Percentiles rank a stretch among this genome's conserved stretches.
Evolutionary conservation across 768 basidiomycete species (phyloP).

Genomic region (Leccinum sublutescens): DNA sequence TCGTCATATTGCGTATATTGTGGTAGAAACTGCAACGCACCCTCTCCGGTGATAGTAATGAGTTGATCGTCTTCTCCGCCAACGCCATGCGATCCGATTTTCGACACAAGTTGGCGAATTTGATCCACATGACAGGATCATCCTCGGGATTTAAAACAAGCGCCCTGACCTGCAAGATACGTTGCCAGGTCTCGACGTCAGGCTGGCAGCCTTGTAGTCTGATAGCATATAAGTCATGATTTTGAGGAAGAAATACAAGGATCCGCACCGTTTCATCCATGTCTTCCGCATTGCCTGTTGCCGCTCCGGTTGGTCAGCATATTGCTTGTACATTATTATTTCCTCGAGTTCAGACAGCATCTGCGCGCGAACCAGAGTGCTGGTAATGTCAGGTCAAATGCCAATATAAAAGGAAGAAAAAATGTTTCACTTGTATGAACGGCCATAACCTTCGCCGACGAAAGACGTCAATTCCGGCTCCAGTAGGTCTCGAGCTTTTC

Average conservation of each 20-base stretch:
- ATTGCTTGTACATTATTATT: slow-evolving; percentile 94
- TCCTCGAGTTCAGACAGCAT: slow-evolving; percentile 98
- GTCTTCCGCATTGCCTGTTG: slow-evolving; percentile 88
- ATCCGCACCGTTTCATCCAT: slow-evolving; percentile 88
- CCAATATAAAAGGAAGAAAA: neutral
- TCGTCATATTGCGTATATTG: slow-evolving; percentile 1
- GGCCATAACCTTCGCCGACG: slow-evolving; percentile 94
- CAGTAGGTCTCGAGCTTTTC: slow-evolving; percentile 87
- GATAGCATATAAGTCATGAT: slow-evolving; percentile 2
- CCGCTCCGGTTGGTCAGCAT: slow-evolving; percentile 91
- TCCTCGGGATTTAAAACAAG: slow-evolving; percentile 91
- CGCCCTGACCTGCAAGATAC: slow-evolving; percentile 93
- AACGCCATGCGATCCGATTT: slow-evolving; percentile 93
- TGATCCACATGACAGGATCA: slow-evolving; percentile 98
- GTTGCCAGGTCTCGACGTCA: slow-evolving; percentile 99
- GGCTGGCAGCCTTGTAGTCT: slow-evolving; percentile 95
- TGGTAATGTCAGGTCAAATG: slow-evolving; percentile 33
- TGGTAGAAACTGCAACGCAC: slow-evolving; percentile 34
- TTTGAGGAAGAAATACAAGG: neutral
- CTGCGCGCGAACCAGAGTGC: slow-evolving; percentile 95
- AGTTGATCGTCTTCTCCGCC: slow-evolving; percentile 96
- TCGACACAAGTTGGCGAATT: slow-evolving; percentile 96
- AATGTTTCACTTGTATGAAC: slow-evolving; percentile 85
- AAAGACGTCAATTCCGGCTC: slow-evolving; percentile 90
- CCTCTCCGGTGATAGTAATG: slow-evolving; percentile 74